phyloP scores from a whole-genome alignment of 148 eudicot genomes.

The Camellia granthamiana region DNA sequence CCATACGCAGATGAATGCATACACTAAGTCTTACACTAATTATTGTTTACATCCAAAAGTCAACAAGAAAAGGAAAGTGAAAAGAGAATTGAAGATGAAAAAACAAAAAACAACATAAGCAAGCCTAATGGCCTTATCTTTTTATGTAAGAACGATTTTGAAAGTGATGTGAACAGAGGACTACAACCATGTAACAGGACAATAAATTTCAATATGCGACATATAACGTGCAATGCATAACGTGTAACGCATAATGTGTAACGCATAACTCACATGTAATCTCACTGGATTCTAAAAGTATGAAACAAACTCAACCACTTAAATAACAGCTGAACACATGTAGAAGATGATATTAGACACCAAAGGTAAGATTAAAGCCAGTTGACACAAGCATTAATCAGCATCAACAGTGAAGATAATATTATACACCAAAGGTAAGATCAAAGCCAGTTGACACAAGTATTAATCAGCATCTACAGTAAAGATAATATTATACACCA shows the following conservation, averaged over 20 bases:
- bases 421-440: no score
- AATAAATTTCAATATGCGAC: background rate
- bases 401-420: no score
- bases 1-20: background rate
- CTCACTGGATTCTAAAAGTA: background rate
- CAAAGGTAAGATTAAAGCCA: background rate
- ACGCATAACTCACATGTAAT: background rate
- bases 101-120: no score
- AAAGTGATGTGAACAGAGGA: background rate
- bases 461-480: background rate
- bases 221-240: no score
- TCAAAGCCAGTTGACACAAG: background rate
- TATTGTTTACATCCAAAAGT: background rate
- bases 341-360: background rate
- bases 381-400: background rate
- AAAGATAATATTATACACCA: no score
- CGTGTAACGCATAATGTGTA: background rate
- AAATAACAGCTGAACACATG: background rate
- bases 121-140: background rate
- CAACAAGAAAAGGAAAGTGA: background rate
- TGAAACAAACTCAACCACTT: background rate
- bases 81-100: background rate
- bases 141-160: background rate
- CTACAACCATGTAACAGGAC: background rate
- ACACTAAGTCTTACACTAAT: background rate